Conservation (phyloP, 2,329 filamentous ascomycete genomes). For the Colletotrichum magnum region DNA sequence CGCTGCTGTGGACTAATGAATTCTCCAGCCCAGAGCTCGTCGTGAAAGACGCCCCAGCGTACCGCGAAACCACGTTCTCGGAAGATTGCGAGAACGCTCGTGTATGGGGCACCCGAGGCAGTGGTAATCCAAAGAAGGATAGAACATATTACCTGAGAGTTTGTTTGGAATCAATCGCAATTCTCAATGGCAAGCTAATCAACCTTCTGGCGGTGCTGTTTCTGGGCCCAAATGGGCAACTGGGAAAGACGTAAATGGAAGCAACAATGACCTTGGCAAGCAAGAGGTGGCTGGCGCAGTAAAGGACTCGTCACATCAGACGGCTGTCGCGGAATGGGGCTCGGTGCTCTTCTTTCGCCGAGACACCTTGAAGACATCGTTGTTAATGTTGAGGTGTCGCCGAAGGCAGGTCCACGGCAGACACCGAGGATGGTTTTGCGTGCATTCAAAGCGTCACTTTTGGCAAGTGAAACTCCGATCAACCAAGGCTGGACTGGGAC, state of each 20-base stretch:
- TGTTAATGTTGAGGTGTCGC: not conserved
- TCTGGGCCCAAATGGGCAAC: not conserved
- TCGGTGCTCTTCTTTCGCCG: not conserved
- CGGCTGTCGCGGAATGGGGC: not conserved
- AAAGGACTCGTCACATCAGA: not conserved
- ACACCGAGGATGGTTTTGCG: conserved; percentile 14
- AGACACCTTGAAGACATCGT: conserved; percentile 7
- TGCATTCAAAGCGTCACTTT: conserved; percentile 36
- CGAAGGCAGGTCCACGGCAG: conserved; percentile 7
- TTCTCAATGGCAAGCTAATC: not conserved
- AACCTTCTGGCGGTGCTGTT: not conserved
- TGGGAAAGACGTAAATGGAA: not conserved
- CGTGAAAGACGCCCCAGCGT: too few species aligned
- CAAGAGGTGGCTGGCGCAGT: not conserved
- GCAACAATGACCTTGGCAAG: not conserved
- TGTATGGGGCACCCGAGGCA: too few species aligned
- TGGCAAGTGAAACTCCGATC: conserved; percentile 32
- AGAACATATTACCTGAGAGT: too few species aligned
- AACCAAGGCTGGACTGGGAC: conserved; percentile 13
- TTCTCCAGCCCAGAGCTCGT: too few species aligned
- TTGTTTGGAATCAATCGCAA: too few species aligned
- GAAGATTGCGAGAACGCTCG: too few species aligned
- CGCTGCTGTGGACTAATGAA: too few species aligned
- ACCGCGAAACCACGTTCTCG: too few species aligned
- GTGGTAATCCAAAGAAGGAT: too few species aligned